Percentiles rank a stretch among this genome's conserved stretches.
Conservation (phyloP, 2,329 filamentous ascomycete genomes). For the Sodiomyces alkalinus region DNA sequence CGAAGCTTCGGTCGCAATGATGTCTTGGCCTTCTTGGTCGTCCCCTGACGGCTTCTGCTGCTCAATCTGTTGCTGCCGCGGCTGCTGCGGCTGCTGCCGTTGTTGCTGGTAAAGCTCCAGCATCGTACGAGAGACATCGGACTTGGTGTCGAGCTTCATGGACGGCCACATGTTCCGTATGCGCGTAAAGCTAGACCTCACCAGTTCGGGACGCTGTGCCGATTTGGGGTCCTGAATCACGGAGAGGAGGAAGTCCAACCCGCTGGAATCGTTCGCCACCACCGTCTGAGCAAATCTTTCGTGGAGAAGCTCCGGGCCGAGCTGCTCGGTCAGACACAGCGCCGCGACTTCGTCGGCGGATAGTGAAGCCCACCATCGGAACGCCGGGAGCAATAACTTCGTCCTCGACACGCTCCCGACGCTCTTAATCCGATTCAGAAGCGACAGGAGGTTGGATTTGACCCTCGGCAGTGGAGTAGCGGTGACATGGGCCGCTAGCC, state of each 20-base stretch:
- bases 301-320: conserved; percentile 26
- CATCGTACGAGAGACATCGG: conserved; percentile 44
- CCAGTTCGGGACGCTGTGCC: conserved; percentile 33
- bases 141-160: conserved; percentile 49
- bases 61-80: too few relatives aligned
- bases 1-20: conserved; percentile 43
- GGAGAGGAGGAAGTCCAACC: conserved; percentile 35
- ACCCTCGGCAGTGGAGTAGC: conserved; percentile 52
- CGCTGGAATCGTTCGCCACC: conserved; percentile 34
- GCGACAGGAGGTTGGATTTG: conserved; percentile 56
- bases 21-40: conserved; percentile 19
- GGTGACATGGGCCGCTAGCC: conserved; percentile 58
- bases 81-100: conserved; percentile 27
- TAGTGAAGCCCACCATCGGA: conserved; percentile 53
- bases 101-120: conserved; percentile 43
- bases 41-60: too few relatives aligned
- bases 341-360: conserved; percentile 31
- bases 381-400: conserved; percentile 58
- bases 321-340: conserved; percentile 22
- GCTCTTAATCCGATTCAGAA: conserved; percentile 58
- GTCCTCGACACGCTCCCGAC: conserved; percentile 56
- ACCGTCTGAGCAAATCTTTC: conserved; percentile 33
- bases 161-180: conserved; percentile 58
- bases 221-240: conserved; percentile 26
- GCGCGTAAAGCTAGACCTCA: conserved; percentile 50